Evolutionary conservation across 192 early-diverging fungal genomes (phyloP).

Genomic region (Geosiphon pyriformis): DNA sequence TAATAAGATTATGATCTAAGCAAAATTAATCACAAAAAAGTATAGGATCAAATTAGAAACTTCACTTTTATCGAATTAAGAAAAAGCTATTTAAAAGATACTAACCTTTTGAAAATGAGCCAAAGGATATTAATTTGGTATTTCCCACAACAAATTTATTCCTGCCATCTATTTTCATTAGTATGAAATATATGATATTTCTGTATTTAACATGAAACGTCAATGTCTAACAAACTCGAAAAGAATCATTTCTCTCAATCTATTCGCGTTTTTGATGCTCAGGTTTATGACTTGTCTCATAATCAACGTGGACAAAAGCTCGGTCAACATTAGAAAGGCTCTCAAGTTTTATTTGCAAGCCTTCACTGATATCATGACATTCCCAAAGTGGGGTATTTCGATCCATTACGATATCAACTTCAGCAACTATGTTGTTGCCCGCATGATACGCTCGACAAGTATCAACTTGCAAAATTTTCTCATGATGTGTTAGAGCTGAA

Average conservation of each 20-base stretch:
- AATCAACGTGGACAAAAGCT: conserved; percentile 93
- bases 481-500: conserved; percentile 66
- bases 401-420: conserved; percentile 94
- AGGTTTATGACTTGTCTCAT: conserved; percentile 79
- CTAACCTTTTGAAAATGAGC: too few relatives aligned
- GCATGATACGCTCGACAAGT: conserved; percentile 83
- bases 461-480: conserved; percentile 64
- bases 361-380: conserved; percentile 91
- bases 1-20: too few relatives aligned
- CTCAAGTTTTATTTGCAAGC: conserved; percentile 82
- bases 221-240: too few relatives aligned
- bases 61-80: too few relatives aligned
- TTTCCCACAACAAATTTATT: too few relatives aligned
- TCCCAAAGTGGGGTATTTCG: conserved; percentile 71
- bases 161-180: too few relatives aligned
- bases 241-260: too few relatives aligned
- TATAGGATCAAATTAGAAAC: too few relatives aligned
- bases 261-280: conserved; percentile 54
- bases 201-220: background rate
- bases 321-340: conserved; percentile 79
- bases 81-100: too few relatives aligned
- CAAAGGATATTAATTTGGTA: too few relatives aligned
- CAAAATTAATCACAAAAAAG: too few relatives aligned
- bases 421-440: conserved; percentile 86
- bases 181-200: background rate